phyloP scores from a whole-genome alignment of 1,139 yeast species.

The Hyphopichia buzzinii region DNA sequence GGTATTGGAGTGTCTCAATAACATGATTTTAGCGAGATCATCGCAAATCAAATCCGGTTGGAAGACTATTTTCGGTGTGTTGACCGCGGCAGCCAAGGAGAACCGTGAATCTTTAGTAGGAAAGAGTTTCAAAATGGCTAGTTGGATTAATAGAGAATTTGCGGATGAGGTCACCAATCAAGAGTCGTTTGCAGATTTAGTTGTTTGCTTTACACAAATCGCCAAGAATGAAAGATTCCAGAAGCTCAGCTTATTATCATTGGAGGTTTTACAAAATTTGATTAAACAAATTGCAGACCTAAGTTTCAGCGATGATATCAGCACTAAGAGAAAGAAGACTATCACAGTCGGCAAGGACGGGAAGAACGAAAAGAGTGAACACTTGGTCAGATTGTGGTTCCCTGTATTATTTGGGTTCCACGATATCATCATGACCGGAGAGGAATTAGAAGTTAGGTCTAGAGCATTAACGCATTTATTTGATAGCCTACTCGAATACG shows the following conservation, averaged over 20 bases:
- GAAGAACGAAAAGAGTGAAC: conserved; percentile 27
- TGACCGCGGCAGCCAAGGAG: conserved; percentile 62
- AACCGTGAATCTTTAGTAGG: conserved; percentile 56
- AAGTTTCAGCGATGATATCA: conserved; percentile 22
- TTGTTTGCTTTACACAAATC: conserved; percentile 73
- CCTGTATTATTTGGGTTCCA: conserved; percentile 85
- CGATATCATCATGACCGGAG: conserved; percentile 88
- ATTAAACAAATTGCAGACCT: conserved; percentile 56
- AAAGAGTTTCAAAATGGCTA: conserved; percentile 63
- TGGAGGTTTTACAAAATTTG: conserved; percentile 69
- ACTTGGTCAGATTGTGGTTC: conserved; percentile 59
- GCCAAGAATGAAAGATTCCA: conserved; percentile 86
- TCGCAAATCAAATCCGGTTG: conserved; percentile 86
- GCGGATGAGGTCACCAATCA: conserved; percentile 65
- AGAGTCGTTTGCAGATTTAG: conserved; percentile 72
- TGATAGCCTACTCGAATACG: conserved; percentile 76
- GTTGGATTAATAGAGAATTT: conserved; percentile 60
- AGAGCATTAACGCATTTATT: conserved; percentile 81
- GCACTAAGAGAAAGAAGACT: conserved; percentile 3
- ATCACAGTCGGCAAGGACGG: conserved; percentile 7
- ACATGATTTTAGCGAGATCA: conserved; percentile 79
- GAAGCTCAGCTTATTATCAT: conserved; percentile 73
- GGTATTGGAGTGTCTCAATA: conserved; percentile 86
- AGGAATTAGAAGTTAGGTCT: conserved; percentile 91
- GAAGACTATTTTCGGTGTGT: conserved; percentile 82